Base-by-base conservation (phyloP, 2,329 filamentous ascomycete genomes). In the Aspergillus ochraceus region DNA sequence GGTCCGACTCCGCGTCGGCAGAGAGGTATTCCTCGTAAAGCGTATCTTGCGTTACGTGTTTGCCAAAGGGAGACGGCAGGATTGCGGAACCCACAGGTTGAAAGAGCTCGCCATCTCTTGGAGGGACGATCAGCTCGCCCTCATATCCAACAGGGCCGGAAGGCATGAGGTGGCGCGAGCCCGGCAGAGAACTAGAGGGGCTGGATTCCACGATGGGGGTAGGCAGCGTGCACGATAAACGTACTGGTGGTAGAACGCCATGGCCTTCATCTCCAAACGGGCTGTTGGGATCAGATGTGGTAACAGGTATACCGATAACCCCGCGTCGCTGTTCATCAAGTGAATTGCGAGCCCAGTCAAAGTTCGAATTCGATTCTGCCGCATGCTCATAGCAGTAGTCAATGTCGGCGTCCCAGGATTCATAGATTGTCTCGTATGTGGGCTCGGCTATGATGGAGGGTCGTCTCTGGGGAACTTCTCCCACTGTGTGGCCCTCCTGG, bases 371-470 rank as follows among this genome's bases (percentile, higher is more conserved):
- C 1, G 85, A 84, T 70, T 87, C 85, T 6, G 84, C 81, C 26
- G 83, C 83, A 67, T 86, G 81, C 61, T 86, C 82, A 64, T 87
- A 87, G 66, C 83, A 86, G 66, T 84, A 87, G 64, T 87, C 85
- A 58, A 88, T 84, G 60, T 86, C 84, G 45, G 85, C 84, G 66
- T 88, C 85, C 85, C 85, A 88, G 1, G 81, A 82, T 50, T 74
- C 73, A 58, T 72, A 73, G 39, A 74, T 64, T 32, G 71, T 70
- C 30, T 72, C 72, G 47, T 69, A 66, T 49, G 62, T 61, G 60
- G 56, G 64, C 58, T 51, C 66, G 55, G 55, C 60, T 57, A 29
- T 62, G 56, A 63, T 58, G 26, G 61, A 65, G 42, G 61, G 63
- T 39, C 45, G 63, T 51, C 50, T 60, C 8, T 54, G 52, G 60